Conservation (phyloP, 2,329 filamentous ascomycete genomes). For the Capronia americana region DNA sequence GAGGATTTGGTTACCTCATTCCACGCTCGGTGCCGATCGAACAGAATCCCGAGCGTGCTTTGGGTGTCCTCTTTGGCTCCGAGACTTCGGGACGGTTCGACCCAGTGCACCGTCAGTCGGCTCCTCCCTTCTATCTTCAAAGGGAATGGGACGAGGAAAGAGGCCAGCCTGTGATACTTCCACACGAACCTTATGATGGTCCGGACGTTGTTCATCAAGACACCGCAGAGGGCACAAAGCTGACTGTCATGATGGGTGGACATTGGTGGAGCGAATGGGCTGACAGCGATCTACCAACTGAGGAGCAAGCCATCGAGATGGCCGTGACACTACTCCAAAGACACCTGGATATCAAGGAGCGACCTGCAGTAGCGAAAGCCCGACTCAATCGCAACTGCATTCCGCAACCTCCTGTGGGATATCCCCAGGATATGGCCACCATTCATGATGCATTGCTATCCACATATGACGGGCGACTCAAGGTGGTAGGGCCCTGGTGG, state of each 20-base stretch:
- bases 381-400: conserved; percentile 75
- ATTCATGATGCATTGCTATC: conserved; percentile 62
- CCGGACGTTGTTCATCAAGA: conserved; percentile 55
- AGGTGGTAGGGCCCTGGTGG: conserved; percentile 63
- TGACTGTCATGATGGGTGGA: conserved; percentile 94
- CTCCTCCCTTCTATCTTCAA: background rate
- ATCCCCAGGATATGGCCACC: conserved; percentile 66
- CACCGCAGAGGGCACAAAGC: conserved; percentile 71
- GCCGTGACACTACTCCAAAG: conserved; percentile 72
- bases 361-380: conserved; percentile 67
- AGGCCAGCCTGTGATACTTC: background rate
- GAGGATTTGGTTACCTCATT: conserved; percentile 91
- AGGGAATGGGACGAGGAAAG: background rate
- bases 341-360: conserved; percentile 73
- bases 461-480: conserved; percentile 67
- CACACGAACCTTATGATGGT: background rate
- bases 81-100: conserved; percentile 57
- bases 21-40: conserved; percentile 73
- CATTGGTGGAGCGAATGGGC: conserved; percentile 80
- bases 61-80: conserved; percentile 93
- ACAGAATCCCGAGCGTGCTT: conserved; percentile 79
- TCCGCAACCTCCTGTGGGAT: conserved; percentile 86
- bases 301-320: conserved; percentile 71
- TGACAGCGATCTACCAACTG: conserved; percentile 62
- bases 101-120: background rate